Evolutionary conservation across 2,329 filamentous ascomycete genomes (phyloP).

Genomic region (Lasiodiplodia sp.): DNA sequence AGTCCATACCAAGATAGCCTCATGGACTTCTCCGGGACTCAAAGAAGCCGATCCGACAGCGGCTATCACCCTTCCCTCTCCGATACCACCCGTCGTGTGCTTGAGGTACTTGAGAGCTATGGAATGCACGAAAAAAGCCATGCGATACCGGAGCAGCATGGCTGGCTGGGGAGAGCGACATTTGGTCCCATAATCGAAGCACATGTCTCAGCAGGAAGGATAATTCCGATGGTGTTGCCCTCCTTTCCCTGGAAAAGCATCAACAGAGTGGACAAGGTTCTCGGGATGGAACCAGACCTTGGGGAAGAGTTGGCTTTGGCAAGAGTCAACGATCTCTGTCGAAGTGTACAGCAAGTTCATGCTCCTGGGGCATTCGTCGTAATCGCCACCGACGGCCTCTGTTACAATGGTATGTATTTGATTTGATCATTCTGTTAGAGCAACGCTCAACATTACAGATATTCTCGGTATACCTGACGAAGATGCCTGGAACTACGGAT

Average conservation of each 20-base stretch:
- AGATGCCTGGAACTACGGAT: slow-evolving; percentile 51
- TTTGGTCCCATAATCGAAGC: slow-evolving; percentile 14
- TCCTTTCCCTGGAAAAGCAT: slow-evolving; percentile 69
- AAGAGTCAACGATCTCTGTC: slow-evolving; percentile 51
- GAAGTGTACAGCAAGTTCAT: slow-evolving; percentile 50
- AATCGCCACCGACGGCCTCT: slow-evolving; percentile 54
- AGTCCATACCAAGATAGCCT: too few species aligned
- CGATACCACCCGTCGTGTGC: not conserved
- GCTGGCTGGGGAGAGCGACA: slow-evolving; percentile 21
- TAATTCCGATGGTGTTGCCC: slow-evolving; percentile 52
- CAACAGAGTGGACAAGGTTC: slow-evolving; percentile 61
- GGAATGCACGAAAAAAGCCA: not conserved
- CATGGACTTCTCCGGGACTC: not conserved
- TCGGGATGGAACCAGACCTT: slow-evolving; percentile 55
- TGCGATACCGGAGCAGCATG: not conserved
- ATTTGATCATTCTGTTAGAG: not conserved
- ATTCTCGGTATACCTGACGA: slow-evolving; percentile 52
- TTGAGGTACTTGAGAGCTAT: not conserved
- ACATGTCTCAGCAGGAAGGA: slow-evolving; percentile 38
- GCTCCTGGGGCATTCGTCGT: slow-evolving; percentile 49
- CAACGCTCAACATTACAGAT: slow-evolving; percentile 36
- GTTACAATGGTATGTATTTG: slow-evolving; percentile 45
- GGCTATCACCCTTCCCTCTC: not conserved
- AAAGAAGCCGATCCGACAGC: not conserved
- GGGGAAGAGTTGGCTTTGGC: slow-evolving; percentile 52